These are phyloP conservation scores for Lactarius sanguifluus DNA, from an alignment of 768 basidiomycete species.

Conservation along the genomic window DNA sequence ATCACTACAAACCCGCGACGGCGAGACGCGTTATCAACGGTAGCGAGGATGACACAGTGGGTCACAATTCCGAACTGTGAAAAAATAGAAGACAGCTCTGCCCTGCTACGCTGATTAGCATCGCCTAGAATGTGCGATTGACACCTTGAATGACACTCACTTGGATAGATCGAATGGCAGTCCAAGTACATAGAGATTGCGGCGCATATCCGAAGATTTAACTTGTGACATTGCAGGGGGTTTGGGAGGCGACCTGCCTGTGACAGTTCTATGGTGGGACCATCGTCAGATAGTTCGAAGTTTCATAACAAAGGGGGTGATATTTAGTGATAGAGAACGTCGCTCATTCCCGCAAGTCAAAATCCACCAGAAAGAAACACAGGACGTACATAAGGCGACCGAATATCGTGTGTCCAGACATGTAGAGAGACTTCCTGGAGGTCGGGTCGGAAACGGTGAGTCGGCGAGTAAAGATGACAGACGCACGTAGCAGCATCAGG, in stretches of 20 bases:
- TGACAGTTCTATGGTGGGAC: conserved; percentile 31
- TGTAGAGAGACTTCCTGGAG: conserved; percentile 61
- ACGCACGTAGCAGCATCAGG: conserved; percentile 55
- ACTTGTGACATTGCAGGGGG: conserved; percentile 30
- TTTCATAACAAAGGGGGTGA: background rate
- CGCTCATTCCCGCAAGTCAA: background rate
- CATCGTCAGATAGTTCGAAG: conserved; percentile 8
- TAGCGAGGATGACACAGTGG: conserved; percentile 80
- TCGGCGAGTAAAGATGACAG: conserved; percentile 12
- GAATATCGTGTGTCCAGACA: conserved; percentile 60
- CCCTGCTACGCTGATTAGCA: conserved; percentile 31
- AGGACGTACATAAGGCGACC: conserved; percentile 55
- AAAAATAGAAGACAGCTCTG: conserved; percentile 63
- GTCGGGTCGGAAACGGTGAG: conserved; percentile 11
- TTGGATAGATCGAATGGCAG: conserved; percentile 79
- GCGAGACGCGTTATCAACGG: conserved; percentile 79
- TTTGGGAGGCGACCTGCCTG: conserved; percentile 26
- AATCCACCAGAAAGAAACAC: background rate
- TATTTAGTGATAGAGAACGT: background rate
- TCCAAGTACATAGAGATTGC: conserved; percentile 84
- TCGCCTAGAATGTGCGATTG: background rate
- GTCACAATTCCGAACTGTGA: conserved; percentile 63
- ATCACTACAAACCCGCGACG: conserved; percentile 84
- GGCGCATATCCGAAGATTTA: conserved; percentile 50
- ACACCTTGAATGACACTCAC: conserved; percentile 43